Evolutionary conservation across 192 early-diverging fungal genomes (phyloP), one percentile per base, ranked within the genome.

Genomic region (Spizellomyces sp.): DNA sequence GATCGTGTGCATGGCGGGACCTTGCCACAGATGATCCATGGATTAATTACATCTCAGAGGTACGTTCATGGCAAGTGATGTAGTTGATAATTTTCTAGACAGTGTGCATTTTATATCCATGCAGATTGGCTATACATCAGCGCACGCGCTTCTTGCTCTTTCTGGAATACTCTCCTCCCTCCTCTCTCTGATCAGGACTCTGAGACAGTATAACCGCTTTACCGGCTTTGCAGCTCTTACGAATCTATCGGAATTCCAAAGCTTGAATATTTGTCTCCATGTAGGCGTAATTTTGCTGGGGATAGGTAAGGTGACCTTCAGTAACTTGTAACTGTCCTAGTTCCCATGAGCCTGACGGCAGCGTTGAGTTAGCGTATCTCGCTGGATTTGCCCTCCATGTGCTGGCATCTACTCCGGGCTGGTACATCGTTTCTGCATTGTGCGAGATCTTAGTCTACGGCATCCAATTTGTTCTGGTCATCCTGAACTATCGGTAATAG

Each of bases 381-480:
- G 2, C 41, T n/a, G 63, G 36, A 64, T 45, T 64, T 45, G 12
- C 45, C n/a, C 44, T 64, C 10, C 44, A 45, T 5, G 9, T 45
- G 12, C 0, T 45, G 15, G 63, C 63, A 64, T 9, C 8, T 0
- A 9, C 14, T 45, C 44, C 63, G 0, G 21, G 44, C 2, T 64
- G 44, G 19, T 46, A 15, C 63, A 64, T 64, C n/a, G n/a, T 64
- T 21, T 64, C 63, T 45, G 36, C 21, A 9, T 12, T 45, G 12
- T 64, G 63, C 44, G 63, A 64, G 45, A 45, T 64, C 12, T n/a
- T 64, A 45, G 15, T 45, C 9, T 64, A 64, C 45, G 44, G 10
- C 15, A 9, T 64, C 15, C 63, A 64, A 45, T 15, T 64, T 9
- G 9, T 64, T 45, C 47, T 64, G 21, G 27, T 36, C 27, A 3